Conservation (phyloP, 129 eudicot genomes). For the Pulicaria dysenterica region DNA sequence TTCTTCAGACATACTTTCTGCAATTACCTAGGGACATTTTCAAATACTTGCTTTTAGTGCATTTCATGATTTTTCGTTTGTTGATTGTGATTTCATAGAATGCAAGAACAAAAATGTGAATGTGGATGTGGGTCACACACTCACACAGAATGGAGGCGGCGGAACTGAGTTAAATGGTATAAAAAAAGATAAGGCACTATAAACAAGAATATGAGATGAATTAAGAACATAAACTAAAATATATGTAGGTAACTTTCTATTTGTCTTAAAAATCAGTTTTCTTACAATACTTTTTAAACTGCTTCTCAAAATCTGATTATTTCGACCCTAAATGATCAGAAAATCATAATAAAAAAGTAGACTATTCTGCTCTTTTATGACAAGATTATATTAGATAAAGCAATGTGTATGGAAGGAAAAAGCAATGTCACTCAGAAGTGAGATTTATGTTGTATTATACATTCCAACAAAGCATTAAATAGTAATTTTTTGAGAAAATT, state of each 20-base stretch:
- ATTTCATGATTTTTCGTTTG: not conserved
- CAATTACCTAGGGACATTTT: not conserved
- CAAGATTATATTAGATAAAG: slow-evolving; percentile 3
- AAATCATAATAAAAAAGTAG: not conserved
- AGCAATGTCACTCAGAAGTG: not conserved
- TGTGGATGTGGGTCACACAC: not conserved
- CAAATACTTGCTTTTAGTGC: not conserved
- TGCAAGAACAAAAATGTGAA: not conserved
- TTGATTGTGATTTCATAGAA: not conserved
- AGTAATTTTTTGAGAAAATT: not conserved
- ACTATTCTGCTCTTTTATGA: not conserved
- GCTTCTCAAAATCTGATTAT: slow-evolving; percentile 1
- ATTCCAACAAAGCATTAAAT: not conserved
- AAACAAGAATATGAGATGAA: not conserved
- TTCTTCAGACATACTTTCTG: not conserved
- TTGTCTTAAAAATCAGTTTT: not conserved
- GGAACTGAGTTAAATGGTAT: not conserved
- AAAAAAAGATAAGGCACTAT: not conserved
- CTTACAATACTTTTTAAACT: not conserved
- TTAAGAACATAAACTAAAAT: not conserved
- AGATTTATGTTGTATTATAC: not conserved
- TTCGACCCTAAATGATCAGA: slow-evolving; percentile 1
- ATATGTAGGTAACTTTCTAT: not conserved
- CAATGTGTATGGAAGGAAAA: not conserved
- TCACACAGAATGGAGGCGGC: not conserved